Percentiles rank a stretch among this genome's conserved stretches.
phyloP scores from a whole-genome alignment of 140 eudicot genomes.

The Stevia rebaudiana region DNA sequence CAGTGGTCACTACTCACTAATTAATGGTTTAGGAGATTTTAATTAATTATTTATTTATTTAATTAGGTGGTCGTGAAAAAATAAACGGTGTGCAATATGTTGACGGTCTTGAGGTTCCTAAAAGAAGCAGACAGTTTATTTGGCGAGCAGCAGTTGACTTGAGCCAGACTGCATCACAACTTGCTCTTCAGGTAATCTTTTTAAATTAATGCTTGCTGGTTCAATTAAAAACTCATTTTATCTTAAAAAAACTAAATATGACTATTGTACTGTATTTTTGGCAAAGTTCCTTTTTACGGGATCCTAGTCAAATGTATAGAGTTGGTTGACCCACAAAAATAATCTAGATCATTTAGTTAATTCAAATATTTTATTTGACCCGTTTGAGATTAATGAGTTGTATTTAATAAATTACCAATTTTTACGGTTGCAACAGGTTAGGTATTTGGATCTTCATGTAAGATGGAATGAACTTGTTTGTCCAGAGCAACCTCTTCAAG shows the following conservation, averaged over 20 bases:
- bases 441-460: constrained; percentile 73
- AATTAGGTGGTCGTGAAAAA: constrained; percentile 72
- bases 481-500: constrained; percentile 58
- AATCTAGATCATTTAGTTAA: no score
- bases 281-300: no score
- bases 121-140: constrained; percentile 69
- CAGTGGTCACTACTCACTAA: no score
- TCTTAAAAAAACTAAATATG: no score
- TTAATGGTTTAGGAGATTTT: constrained; percentile 5
- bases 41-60: constrained; percentile 1
- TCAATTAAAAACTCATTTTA: no score
- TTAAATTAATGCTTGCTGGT: neutral
- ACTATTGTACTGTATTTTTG: no score
- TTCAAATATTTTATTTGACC: neutral
- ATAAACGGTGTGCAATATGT: constrained; percentile 59
- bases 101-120: constrained; percentile 70
- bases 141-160: constrained; percentile 96
- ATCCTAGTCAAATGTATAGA: neutral
- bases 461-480: constrained; percentile 87
- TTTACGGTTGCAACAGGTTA: constrained; percentile 46
- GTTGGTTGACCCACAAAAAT: neutral
- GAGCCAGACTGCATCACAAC: constrained; percentile 73
- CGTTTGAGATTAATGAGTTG: neutral
- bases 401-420: constrained; percentile 4
- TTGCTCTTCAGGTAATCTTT: constrained; percentile 79